Conservation (phyloP, 352 stramenopile genomes). For the Phytophthora kernoviae region DNA sequence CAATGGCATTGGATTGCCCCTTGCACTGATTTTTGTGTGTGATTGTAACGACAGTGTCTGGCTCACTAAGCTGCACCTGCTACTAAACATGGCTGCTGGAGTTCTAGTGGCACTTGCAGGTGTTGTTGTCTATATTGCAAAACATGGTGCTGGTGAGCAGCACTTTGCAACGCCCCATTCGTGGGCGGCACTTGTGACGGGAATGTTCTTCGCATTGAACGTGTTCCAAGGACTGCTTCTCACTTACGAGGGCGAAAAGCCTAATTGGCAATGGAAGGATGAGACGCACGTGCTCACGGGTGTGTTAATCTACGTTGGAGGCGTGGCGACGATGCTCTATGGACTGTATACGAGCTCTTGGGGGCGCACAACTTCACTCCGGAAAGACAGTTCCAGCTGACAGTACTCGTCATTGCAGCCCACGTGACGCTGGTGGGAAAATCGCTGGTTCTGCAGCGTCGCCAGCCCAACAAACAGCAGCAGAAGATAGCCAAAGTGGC, state of each 20-base stretch:
- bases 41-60: constrained; percentile 35
- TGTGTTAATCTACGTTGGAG: constrained; percentile 61
- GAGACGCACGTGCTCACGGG: constrained; percentile 70
- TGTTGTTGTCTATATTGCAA: constrained; percentile 40
- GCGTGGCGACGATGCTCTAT: constrained; percentile 50
- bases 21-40: constrained; percentile 15
- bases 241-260: constrained; percentile 52
- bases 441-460: constrained; percentile 31
- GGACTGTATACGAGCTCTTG: constrained; percentile 54
- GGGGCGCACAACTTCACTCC: constrained; percentile 35
- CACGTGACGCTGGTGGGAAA: constrained; percentile 54
- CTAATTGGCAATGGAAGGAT: constrained; percentile 79
- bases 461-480: constrained; percentile 1
- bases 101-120: constrained; percentile 47
- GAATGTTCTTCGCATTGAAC: constrained; percentile 66
- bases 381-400: constrained; percentile 52
- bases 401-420: constrained; percentile 49
- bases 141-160: constrained; percentile 25
- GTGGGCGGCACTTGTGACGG: constrained; percentile 56
- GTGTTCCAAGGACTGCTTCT: constrained; percentile 67
- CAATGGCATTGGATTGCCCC: not conserved
- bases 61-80: constrained; percentile 63
- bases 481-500: constrained; percentile 14
- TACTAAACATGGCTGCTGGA: constrained; percentile 47
- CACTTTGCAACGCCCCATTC: constrained; percentile 61